Evolutionary conservation across 140 eudicot genomes (phyloP).

Genomic region (Artemisia princeps): DNA sequence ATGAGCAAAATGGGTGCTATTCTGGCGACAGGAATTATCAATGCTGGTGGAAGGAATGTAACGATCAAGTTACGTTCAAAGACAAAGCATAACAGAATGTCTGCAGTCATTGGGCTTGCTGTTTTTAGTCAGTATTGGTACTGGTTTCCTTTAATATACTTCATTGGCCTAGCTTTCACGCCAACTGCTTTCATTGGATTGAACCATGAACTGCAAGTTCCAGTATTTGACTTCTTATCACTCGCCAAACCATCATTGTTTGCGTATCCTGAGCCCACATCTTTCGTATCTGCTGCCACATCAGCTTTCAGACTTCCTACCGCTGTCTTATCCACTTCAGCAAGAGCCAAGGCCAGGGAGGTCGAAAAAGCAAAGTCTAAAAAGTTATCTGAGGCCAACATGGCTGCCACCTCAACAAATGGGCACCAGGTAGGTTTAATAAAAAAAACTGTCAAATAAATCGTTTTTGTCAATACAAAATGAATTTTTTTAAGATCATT

Average conservation of each 20-base stretch:
- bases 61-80: conserved; percentile 80
- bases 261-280: conserved; percentile 87
- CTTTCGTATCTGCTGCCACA: conserved; percentile 56
- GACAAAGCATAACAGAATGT: conserved; percentile 78
- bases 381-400: conserved; percentile 39
- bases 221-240: conserved; percentile 79
- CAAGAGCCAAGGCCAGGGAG: conserved; percentile 85
- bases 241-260: conserved; percentile 89
- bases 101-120: conserved; percentile 93
- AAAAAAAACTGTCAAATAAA: background rate
- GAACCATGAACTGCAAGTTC: conserved; percentile 81
- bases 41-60: conserved; percentile 97
- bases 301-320: conserved; percentile 83
- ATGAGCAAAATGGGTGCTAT: conserved; percentile 99
- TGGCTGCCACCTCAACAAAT: conserved; percentile 46
- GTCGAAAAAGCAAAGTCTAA: conserved; percentile 64
- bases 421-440: conserved; percentile 30
- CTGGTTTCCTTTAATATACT: conserved; percentile 89
- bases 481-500: background rate
- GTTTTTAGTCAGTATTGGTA: conserved; percentile 98
- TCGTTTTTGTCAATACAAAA: background rate
- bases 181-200: conserved; percentile 90
- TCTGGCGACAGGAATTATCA: conserved; percentile 83
- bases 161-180: conserved; percentile 77
- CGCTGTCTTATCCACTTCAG: conserved; percentile 81